phyloP scores from a whole-genome alignment of 2,329 filamentous ascomycete species.

The Aspergillus sergii region DNA sequence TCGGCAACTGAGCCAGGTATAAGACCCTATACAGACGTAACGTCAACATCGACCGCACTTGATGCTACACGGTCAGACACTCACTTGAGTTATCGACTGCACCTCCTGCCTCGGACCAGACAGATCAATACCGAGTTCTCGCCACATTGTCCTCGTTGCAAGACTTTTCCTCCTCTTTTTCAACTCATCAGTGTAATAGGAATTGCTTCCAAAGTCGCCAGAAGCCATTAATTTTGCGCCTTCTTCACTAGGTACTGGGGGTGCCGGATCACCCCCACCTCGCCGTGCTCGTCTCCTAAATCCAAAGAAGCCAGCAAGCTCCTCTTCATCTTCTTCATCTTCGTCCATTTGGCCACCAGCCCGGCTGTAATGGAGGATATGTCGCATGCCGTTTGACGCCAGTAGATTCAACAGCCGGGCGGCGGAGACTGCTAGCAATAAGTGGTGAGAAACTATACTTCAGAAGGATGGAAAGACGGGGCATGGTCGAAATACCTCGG shows the following conservation, averaged over 20 bases:
- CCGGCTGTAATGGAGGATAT: conserved; percentile 49
- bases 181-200: conserved; percentile 54
- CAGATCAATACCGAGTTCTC: conserved; percentile 74
- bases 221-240: conserved; percentile 79
- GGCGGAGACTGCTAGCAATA: conserved; percentile 31
- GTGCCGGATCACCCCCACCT: conserved; percentile 59
- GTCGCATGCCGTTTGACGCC: conserved; percentile 55
- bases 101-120: conserved; percentile 63
- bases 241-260: conserved; percentile 79
- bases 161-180: conserved; percentile 63
- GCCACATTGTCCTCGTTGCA: conserved; percentile 72
- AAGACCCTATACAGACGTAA: conserved; percentile 58
- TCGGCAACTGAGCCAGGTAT: conserved; percentile 79
- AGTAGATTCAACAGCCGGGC: conserved; percentile 57
- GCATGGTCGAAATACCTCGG: conserved; percentile 25
- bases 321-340: conserved; percentile 37
- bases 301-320: conserved; percentile 33
- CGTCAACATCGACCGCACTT: conserved; percentile 1
- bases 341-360: conserved; percentile 25
- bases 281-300: conserved; percentile 52
- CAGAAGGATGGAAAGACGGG: not conserved
- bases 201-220: conserved; percentile 75
- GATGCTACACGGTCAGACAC: conserved; percentile 15
- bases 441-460: not conserved
- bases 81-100: conserved; percentile 69